Evolutionary conservation across 2,329 filamentous ascomycete species (phyloP), one percentile per base, ranked within the genome.

Genomic region (Nemania sp.): DNA sequence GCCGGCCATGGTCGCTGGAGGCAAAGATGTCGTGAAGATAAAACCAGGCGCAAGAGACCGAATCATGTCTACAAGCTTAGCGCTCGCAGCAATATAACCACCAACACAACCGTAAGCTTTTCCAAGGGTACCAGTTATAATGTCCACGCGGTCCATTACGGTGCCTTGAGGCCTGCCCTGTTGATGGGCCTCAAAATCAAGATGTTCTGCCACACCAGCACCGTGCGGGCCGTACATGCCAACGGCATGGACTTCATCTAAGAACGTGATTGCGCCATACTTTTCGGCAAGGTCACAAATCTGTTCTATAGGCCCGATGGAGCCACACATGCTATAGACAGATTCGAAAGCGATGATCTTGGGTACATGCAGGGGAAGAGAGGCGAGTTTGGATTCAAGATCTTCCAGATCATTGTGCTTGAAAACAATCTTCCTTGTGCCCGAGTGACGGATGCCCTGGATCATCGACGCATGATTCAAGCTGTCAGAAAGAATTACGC

Each of bases 301-400:
- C 69, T 88, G 88, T 75, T 92, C 90, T 64, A 99, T 99, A 0
- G 94, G 94, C 0, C 91, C 94, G 70, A 99, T 90, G 14, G 91
- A 96, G 59, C 94, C 94, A 70, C 94, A 99, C 94, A 99, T 99
- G 78, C 91, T 96, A 77, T 99, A 99, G 3, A 99, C 94, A 24
- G 91, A 96, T 76, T 99, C 94, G 62, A 97, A 99, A 2, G 94
- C 94, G 62, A 99, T 99, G 62, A 99, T 96, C 79, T 99, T 99
- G 53, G 94, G 94, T 30, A 90, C 83, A 56, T 94, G 82, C 1
- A 89, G 76, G 0, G 93, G 91, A 36, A 99, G 81, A 11, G 91
- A 89, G 2, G 92, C 91, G 61, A 99, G 80, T 75, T 99, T 97
- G 45, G 84, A 84, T 77, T 99, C 94, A 14, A 99, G 79, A 66